phyloP scores from a whole-genome alignment of 805 yeast genomes.

The Yarrowia yakushimensis region DNA sequence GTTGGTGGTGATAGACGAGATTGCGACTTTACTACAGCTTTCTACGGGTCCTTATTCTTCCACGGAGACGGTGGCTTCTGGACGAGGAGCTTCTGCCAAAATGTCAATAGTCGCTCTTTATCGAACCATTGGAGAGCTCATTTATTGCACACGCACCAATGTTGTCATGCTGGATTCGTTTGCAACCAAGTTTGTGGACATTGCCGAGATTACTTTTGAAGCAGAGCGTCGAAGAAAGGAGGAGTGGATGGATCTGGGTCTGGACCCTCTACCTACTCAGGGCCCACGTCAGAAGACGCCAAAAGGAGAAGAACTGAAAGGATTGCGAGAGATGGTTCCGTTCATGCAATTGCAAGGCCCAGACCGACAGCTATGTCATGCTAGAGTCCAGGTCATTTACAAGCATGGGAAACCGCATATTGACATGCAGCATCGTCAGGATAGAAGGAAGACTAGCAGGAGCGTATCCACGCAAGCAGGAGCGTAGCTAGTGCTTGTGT shows the following conservation, averaged over 20 bases:
- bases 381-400: slow-evolving; percentile 1
- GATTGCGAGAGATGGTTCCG: neutral
- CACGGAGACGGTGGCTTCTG: neutral
- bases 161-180: slow-evolving; percentile 7
- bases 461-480: neutral
- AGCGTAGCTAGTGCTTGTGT: too few relatives aligned
- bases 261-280: neutral
- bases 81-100: neutral
- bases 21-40: neutral
- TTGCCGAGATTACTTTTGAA: neutral
- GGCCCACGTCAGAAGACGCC: neutral
- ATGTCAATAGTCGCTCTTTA: neutral
- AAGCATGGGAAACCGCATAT: slow-evolving; percentile 6
- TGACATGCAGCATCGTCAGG: slow-evolving; percentile 17
- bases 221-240: neutral
- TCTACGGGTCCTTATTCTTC: slow-evolving; percentile 10
- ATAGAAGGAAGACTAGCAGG: neutral
- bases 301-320: neutral
- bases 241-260: neutral
- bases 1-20: slow-evolving; percentile 7
- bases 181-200: slow-evolving; percentile 1
- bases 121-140: neutral
- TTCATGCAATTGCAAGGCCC: slow-evolving; percentile 14
- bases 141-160: neutral
- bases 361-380: neutral